Evolutionary conservation across 257 asterid genomes (phyloP).

Genomic region (Primulina eburnea): DNA sequence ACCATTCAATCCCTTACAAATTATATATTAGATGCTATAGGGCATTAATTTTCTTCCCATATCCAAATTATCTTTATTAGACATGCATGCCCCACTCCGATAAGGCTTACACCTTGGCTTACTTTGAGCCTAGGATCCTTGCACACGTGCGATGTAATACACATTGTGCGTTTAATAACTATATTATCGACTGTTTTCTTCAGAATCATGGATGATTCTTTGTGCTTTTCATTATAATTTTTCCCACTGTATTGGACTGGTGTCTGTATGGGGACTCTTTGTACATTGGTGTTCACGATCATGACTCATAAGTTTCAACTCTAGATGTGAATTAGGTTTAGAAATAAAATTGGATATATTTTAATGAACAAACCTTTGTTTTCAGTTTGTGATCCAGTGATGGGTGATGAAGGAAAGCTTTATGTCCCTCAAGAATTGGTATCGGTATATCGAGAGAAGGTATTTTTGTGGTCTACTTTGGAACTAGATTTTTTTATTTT

Average conservation of each 20-base stretch:
- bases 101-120: background rate
- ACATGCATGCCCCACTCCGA: background rate
- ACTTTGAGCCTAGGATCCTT: background rate
- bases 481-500: background rate
- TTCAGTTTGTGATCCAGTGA: slow-evolving; percentile 95
- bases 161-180: slow-evolving; percentile 7
- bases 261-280: slow-evolving; percentile 11
- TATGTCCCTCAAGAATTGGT: slow-evolving; percentile 89
- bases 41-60: background rate
- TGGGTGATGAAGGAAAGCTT: slow-evolving; percentile 98
- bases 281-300: background rate
- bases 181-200: slow-evolving; percentile 12
- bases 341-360: slow-evolving; percentile 8
- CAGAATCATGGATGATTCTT: slow-evolving; percentile 7
- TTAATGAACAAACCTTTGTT: slow-evolving; percentile 27
- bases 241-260: background rate
- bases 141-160: background rate
- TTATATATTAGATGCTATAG: background rate
- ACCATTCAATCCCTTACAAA: background rate
- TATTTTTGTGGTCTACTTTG: slow-evolving; percentile 25
- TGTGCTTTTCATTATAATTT: background rate
- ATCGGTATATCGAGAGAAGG: slow-evolving; percentile 96
- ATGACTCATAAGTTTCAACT: background rate
- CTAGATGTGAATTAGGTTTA: slow-evolving; percentile 3
- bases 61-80: too few species aligned